Conservation (phyloP, 768 basidiomycete genomes). For the Tephrocybe sp. region DNA sequence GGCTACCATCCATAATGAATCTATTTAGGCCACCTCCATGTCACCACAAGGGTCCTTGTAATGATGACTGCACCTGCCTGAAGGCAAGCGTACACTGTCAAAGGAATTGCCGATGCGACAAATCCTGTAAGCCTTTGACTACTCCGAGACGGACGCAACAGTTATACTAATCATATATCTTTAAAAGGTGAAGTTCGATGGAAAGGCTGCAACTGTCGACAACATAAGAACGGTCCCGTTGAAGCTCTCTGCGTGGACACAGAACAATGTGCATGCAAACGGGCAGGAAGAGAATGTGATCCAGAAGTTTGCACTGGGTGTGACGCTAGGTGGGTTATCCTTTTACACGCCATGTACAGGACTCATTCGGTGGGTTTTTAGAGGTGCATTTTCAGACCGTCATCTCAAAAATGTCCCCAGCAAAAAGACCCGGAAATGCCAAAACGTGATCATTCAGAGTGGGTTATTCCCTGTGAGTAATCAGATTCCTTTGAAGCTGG, state of each 20-base stretch:
- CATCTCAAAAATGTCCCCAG: slow-evolving; percentile 12
- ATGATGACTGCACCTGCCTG: slow-evolving; percentile 40
- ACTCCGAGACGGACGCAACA: neutral
- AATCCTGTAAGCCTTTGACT: slow-evolving; percentile 8
- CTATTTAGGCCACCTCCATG: slow-evolving; percentile 33
- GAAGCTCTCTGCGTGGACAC: slow-evolving; percentile 17
- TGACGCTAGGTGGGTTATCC: slow-evolving; percentile 33
- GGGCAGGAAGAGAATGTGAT: slow-evolving; percentile 42
- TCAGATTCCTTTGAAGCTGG: neutral
- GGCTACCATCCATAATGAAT: neutral
- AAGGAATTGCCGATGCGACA: slow-evolving; percentile 44
- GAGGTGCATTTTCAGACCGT: neutral
- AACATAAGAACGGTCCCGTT: slow-evolving; percentile 12
- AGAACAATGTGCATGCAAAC: slow-evolving; percentile 34
- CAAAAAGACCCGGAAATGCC: slow-evolving; percentile 13
- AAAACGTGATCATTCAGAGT: slow-evolving; percentile 19
- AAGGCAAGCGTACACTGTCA: slow-evolving; percentile 38
- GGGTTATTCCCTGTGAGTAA: slow-evolving; percentile 17
- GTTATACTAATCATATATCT: neutral
- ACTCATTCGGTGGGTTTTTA: neutral
- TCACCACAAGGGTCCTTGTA: slow-evolving; percentile 47
- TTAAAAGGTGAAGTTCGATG: slow-evolving; percentile 36
- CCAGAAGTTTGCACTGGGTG: slow-evolving; percentile 48
- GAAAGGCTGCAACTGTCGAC: slow-evolving; percentile 38
- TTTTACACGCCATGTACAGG: neutral